A percentile compares a stretch with the other conserved stretches of the same genome.
These are phyloP conservation scores for Scytalidium lignicola DNA, from an alignment of 2,329 filamentous ascomycete species.

Conservation along the genomic window DNA sequence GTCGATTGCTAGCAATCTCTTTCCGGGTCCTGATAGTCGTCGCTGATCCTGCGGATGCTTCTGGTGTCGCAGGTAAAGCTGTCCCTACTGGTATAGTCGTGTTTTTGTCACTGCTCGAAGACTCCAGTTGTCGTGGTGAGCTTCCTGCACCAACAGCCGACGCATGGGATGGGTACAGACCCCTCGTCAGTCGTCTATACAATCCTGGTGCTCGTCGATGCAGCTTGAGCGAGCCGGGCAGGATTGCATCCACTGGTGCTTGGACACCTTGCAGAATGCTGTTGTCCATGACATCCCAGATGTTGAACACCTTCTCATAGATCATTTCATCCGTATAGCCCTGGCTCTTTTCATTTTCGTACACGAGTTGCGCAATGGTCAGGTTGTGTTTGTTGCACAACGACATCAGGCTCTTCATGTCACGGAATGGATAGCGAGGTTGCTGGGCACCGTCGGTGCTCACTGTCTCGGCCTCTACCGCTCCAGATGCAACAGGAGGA, in stretches of 20 bases:
- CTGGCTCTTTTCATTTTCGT: slow-evolving; percentile 47
- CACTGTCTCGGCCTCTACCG: too few species aligned
- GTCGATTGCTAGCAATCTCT: slow-evolving; percentile 21
- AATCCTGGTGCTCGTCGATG: slow-evolving; percentile 41
- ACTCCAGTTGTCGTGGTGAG: slow-evolving; percentile 6
- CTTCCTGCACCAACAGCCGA: slow-evolving; percentile 3
- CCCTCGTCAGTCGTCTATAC: slow-evolving; percentile 40
- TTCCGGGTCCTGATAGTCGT: neutral
- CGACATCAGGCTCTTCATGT: slow-evolving; percentile 39
- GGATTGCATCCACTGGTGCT: slow-evolving; percentile 34
- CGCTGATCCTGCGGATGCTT: neutral
- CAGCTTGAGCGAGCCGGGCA: slow-evolving; percentile 44
- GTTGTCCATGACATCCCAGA: slow-evolving; percentile 48
- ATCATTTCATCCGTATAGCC: slow-evolving; percentile 46
- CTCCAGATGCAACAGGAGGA: neutral
- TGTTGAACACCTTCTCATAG: slow-evolving; percentile 39
- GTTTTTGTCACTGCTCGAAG: slow-evolving; percentile 5
- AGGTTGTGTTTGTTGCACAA: slow-evolving; percentile 45
- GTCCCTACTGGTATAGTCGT: slow-evolving; percentile 4
- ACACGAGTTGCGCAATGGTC: slow-evolving; percentile 46
- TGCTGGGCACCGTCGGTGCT: neutral
- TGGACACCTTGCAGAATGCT: slow-evolving; percentile 46
- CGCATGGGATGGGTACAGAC: slow-evolving; percentile 36
- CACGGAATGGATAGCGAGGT: slow-evolving; percentile 42
- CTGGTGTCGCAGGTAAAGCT: neutral